phyloP scores from a whole-genome alignment of 2,329 filamentous ascomycete genomes.

The Ophiocordyceps camponoti-rufipedis region DNA sequence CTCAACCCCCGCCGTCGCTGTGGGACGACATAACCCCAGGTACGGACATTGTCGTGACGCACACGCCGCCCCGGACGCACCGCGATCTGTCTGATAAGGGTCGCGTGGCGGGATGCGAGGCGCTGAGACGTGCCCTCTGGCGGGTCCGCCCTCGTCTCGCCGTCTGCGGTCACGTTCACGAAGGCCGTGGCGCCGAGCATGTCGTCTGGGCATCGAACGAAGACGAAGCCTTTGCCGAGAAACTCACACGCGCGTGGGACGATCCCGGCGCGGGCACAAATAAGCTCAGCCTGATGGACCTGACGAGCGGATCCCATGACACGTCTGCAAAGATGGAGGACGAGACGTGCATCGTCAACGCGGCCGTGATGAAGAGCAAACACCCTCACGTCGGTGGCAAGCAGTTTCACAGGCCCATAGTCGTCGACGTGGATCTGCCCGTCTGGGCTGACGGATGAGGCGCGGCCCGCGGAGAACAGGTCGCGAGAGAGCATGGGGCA shows the following conservation, averaged over 20 bases:
- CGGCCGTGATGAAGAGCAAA: slow-evolving; percentile 51
- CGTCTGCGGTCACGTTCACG: slow-evolving; percentile 57
- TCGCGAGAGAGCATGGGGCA: neutral
- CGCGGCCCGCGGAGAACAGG: neutral
- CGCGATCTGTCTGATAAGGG: slow-evolving; percentile 29
- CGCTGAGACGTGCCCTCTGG: slow-evolving; percentile 36
- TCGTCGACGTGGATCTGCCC: slow-evolving; percentile 65
- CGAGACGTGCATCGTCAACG: slow-evolving; percentile 69
- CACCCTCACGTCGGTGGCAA: slow-evolving; percentile 45
- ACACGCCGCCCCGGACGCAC: slow-evolving; percentile 46
- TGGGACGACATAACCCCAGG: slow-evolving; percentile 45
- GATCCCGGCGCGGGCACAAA: slow-evolving; percentile 36
- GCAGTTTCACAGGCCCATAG: slow-evolving; percentile 58
- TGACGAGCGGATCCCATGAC: slow-evolving; percentile 20
- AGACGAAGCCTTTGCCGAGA: slow-evolving; percentile 5
- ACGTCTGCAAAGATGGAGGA: slow-evolving; percentile 17
- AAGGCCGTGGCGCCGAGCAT: slow-evolving; percentile 43
- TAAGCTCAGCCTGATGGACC: slow-evolving; percentile 45
- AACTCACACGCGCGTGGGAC: slow-evolving; percentile 26
- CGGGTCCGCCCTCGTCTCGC: slow-evolving; percentile 43
- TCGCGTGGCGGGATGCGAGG: slow-evolving; percentile 32
- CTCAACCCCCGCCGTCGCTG: slow-evolving; percentile 11
- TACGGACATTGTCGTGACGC: slow-evolving; percentile 50
- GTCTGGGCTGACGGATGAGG: slow-evolving; percentile 14
- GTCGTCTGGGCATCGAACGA: slow-evolving; percentile 38